Base-by-base conservation (phyloP, 2,329 filamentous ascomycete genomes). In the Cordyceps tenuipes region DNA sequence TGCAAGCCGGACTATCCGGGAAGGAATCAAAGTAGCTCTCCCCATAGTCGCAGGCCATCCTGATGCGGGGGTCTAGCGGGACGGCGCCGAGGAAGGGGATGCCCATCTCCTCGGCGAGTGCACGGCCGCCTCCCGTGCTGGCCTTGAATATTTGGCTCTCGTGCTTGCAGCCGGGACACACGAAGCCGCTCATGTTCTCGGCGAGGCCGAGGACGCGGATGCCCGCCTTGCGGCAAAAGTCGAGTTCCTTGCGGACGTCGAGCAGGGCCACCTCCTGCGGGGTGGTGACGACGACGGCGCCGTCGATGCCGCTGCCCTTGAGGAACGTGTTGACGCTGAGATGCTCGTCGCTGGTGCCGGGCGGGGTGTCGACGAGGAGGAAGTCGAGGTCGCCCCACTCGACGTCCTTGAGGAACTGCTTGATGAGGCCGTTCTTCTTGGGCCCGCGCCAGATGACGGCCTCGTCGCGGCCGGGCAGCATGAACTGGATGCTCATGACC, bases 401-500 rank as follows among this genome's bases (percentile, higher is more conserved):
- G 7, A 99, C 94, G 69, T 99, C 95, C 77, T 96, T 97, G 56
- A 99, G 76, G 67, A 99, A 99, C 72, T 95, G 90, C 78, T 99
- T 99, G 71, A 99, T 97, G 61, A 99, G 76, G 0, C 94, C 94
- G 69, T 97, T 99, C 82, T 99, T 99, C 82, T 99, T 99, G 3
- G 94, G 89, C 0, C 94, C 94, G 55, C 94, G 84, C 94, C 94
- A 99, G 66, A 99, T 99, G 46, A 99, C 87, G 3, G 94, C 94
- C 70, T 96, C 92, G 72, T 99, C 93, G 51, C 90, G 82, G 68
- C 90, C 91, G 0, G 94, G 94, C 50, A 99, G 79, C 91, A 99
- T 96, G 72, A 99, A 99, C 73, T 99, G 94, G 64, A 99, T 91
- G 68, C 89, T 94, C 93, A 99, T 97, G 55, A 96, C 91, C 1